Evolutionary conservation across 1,139 yeast genomes (phyloP).

Genomic region (Taphrina sp.): DNA sequence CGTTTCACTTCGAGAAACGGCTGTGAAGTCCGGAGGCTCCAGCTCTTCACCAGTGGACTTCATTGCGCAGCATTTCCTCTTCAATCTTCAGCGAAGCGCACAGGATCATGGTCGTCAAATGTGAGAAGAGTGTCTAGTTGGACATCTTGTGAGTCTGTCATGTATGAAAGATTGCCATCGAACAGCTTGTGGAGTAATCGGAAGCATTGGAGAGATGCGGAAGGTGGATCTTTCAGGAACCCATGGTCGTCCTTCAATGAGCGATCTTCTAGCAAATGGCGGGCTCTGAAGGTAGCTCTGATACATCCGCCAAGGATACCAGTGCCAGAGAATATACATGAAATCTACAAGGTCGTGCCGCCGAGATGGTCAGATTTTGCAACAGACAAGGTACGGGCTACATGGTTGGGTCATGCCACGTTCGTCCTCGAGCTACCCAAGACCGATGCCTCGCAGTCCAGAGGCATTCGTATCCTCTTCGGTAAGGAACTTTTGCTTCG

Average conservation of each 20-base stretch:
- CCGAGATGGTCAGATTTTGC: constrained; percentile 13
- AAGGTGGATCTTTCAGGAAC: constrained; percentile 8
- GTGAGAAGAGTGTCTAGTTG: no score
- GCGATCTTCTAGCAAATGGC: constrained; percentile 3
- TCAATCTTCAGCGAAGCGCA: no score
- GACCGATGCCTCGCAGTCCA: background rate
- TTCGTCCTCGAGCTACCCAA: constrained; percentile 36
- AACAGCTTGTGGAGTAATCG: background rate
- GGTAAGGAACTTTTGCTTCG: no score
- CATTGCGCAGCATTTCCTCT: no score
- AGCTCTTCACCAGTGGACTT: no score
- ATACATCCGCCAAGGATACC: constrained; percentile 21
- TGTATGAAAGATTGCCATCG: constrained; percentile 3
- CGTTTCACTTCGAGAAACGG: no score
- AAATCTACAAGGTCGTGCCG: constrained; percentile 11
- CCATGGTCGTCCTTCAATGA: constrained; percentile 26
- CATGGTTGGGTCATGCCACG: constrained; percentile 38
- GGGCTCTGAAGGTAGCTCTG: constrained; percentile 9
- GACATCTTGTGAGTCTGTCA: constrained; percentile 8
- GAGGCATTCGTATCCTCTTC: constrained; percentile 34
- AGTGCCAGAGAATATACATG: constrained; percentile 25
- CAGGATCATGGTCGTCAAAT: no score
- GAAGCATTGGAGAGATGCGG: background rate
- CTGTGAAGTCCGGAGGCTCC: no score
- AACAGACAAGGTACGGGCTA: constrained; percentile 31